These are phyloP conservation scores for Neospora caninum DNA, from an alignment of 169 alveolate genomes.

Conservation along the genomic window DNA sequence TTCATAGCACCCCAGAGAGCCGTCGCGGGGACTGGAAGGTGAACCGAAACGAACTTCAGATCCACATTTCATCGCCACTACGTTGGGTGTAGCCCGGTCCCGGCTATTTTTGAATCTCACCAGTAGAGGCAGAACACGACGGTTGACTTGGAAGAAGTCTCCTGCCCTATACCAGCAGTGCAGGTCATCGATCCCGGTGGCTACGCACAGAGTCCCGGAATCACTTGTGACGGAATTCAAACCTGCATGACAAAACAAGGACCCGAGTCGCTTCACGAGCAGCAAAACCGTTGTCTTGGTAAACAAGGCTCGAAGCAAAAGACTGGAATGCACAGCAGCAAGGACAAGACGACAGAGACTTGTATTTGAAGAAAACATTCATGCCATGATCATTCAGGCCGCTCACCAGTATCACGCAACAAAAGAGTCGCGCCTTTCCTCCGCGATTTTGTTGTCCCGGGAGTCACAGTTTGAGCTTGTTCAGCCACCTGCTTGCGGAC, in stretches of 20 bases:
- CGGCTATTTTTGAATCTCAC: background rate
- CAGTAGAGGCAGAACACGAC: background rate
- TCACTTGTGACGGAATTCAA: background rate
- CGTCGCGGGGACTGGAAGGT: too few species aligned
- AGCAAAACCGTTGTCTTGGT: too few species aligned
- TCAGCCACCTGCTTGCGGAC: background rate
- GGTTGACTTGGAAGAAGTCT: conserved; percentile 37
- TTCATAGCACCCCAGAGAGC: background rate
- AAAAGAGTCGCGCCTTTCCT: background rate
- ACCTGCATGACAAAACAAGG: background rate
- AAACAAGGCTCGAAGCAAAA: too few species aligned
- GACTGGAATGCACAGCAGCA: too few species aligned
- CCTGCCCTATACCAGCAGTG: background rate
- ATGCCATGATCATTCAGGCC: background rate
- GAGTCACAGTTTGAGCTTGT: background rate
- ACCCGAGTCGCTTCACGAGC: background rate
- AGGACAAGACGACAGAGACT: too few species aligned
- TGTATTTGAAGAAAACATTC: too few species aligned
- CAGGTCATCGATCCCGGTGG: background rate
- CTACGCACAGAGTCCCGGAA: background rate
- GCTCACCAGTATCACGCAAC: background rate
- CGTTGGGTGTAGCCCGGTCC: background rate
- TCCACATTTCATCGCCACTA: too few species aligned
- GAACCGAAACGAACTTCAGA: too few species aligned
- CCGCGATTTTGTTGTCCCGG: background rate